Percentiles rank a stretch among this genome's conserved stretches.
Conservation (phyloP, 106 monocot species). For the Chionographis japonica region DNA sequence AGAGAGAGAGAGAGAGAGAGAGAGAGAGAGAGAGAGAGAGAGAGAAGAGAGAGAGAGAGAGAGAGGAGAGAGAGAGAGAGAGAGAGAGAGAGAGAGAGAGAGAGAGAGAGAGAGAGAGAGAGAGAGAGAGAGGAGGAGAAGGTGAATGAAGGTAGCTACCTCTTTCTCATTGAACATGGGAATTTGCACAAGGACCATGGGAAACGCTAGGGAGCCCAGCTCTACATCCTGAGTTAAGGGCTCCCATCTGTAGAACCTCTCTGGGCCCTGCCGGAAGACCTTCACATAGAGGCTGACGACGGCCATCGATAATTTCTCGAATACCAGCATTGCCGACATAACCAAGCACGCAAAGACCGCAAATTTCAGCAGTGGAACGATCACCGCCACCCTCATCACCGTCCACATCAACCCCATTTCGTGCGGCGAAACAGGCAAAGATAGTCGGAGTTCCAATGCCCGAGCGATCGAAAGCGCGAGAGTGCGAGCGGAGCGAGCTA, state of each 20-base stretch:
- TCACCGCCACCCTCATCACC: conserved; percentile 2
- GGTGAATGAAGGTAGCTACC: neutral
- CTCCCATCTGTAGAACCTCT: conserved; percentile 12
- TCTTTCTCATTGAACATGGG: conserved; percentile 9
- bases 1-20: neutral
- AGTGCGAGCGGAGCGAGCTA: no score
- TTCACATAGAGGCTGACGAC: conserved; percentile 11
- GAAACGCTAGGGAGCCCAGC: neutral
- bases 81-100: no score
- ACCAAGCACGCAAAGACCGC: conserved; percentile 18
- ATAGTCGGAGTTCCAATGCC: no score
- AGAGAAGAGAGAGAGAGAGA: neutral
- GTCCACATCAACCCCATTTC: conserved; percentile 5
- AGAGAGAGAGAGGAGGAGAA: neutral
- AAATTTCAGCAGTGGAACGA: conserved; percentile 12
- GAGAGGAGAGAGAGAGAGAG: neutral
- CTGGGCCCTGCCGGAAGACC: conserved; percentile 8
- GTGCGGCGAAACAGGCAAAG: neutral
- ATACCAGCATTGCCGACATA: conserved; percentile 27
- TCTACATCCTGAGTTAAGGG: neutral
- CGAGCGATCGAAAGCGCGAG: no score
- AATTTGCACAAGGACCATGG: conserved; percentile 6
- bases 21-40: no score
- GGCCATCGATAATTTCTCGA: conserved; percentile 26
- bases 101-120: no score